phyloP scores from a whole-genome alignment of 768 basidiomycete genomes.

The Agrocybe chaxingu region DNA sequence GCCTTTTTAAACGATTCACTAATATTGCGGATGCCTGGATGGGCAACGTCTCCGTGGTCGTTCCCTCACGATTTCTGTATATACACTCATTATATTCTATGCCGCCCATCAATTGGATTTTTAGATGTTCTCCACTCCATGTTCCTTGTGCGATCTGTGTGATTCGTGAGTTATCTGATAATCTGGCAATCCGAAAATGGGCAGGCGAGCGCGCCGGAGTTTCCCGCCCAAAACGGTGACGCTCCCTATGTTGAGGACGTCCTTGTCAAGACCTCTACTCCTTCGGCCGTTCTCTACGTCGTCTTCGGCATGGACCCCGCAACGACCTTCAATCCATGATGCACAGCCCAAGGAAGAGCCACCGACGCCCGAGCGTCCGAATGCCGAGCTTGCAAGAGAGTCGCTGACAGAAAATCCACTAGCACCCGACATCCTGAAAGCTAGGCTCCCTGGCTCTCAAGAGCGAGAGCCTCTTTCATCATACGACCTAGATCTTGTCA shows the following conservation, averaged over 20 bases:
- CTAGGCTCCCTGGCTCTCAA: constrained; percentile 6
- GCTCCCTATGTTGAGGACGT: constrained; percentile 30
- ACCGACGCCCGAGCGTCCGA: not conserved
- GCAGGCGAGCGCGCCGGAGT: constrained; percentile 2
- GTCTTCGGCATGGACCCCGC: constrained; percentile 24
- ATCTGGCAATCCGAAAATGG: no score
- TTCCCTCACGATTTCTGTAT: not conserved
- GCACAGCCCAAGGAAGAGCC: constrained; percentile 3
- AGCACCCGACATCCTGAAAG: not conserved
- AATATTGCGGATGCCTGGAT: not conserved
- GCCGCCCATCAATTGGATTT: not conserved
- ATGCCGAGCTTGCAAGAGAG: not conserved
- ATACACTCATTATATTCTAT: not conserved
- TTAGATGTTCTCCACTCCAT: not conserved
- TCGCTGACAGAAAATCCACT: not conserved
- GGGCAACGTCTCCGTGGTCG: not conserved
- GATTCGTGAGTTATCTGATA: no score
- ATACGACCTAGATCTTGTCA: constrained; percentile 34
- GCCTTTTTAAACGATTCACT: constrained; percentile 8
- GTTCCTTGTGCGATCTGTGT: no score
- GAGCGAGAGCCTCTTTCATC: constrained; percentile 15
- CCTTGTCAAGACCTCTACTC: constrained; percentile 24
- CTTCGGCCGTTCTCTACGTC: constrained; percentile 28
- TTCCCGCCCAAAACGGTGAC: constrained; percentile 5
- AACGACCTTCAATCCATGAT: constrained; percentile 3